Conservation (phyloP, 768 basidiomycete genomes). For the Suillus decipiens region DNA sequence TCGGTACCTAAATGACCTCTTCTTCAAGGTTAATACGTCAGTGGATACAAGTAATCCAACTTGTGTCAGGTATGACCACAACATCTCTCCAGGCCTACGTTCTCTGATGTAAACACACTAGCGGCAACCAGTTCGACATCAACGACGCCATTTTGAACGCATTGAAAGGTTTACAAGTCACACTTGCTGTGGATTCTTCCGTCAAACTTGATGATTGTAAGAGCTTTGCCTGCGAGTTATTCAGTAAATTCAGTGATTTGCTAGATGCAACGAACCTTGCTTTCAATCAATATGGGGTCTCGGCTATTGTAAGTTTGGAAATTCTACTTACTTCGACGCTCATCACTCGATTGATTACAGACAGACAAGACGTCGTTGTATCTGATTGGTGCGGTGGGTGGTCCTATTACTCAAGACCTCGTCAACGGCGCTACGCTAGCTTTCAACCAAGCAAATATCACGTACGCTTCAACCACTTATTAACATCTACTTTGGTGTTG, state of each 20-base stretch:
- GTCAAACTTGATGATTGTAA: constrained; percentile 69
- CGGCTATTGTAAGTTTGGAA: constrained; percentile 46
- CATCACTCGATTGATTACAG: constrained; percentile 30
- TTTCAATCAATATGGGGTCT: constrained; percentile 58
- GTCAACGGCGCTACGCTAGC: constrained; percentile 56
- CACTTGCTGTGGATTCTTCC: constrained; percentile 53
- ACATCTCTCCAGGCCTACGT: neutral
- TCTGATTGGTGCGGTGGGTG: constrained; percentile 72
- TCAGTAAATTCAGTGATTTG: neutral
- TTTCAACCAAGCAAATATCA: constrained; percentile 62
- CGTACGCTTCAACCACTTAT: constrained; percentile 32
- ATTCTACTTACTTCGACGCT: constrained; percentile 2
- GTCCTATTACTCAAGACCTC: constrained; percentile 63
- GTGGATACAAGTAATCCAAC: constrained; percentile 54
- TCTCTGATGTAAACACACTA: constrained; percentile 27
- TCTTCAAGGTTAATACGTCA: constrained; percentile 49
- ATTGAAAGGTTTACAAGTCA: constrained; percentile 57
- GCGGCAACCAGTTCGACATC: constrained; percentile 68
- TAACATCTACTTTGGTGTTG: constrained; percentile 36
- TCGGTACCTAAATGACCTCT: neutral
- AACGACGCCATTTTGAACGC: constrained; percentile 62
- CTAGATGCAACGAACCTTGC: constrained; percentile 57
- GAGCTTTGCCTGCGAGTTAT: constrained; percentile 16
- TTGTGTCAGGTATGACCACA: constrained; percentile 53
- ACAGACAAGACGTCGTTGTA: constrained; percentile 64